Conservation (phyloP, 2,329 filamentous ascomycete species). For the Penicillium sp. region DNA sequence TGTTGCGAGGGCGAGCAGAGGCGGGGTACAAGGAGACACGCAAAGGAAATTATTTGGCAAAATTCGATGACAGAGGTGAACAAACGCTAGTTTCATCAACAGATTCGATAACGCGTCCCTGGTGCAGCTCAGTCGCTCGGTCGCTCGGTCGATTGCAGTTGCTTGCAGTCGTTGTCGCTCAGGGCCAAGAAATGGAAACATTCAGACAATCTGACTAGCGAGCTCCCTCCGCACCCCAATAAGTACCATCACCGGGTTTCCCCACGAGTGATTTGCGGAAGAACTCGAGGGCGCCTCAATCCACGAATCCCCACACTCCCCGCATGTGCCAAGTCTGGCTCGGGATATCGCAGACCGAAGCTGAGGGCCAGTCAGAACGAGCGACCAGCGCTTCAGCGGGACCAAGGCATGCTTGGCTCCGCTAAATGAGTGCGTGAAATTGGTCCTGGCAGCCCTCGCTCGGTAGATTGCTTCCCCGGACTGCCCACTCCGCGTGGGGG, state of each 20-base stretch:
- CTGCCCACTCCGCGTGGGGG: constrained; percentile 1
- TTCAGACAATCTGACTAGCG: not conserved
- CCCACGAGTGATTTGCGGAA: constrained; percentile 20
- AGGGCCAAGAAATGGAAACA: not conserved
- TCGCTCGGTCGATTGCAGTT: not conserved
- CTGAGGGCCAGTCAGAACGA: not conserved
- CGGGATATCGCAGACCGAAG: constrained; percentile 21
- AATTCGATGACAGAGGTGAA: not conserved
- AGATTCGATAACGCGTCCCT: not conserved
- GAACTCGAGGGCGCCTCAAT: constrained; percentile 7
- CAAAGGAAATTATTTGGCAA: not conserved
- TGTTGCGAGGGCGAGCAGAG: not conserved
- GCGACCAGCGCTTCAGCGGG: not conserved
- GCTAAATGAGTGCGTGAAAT: not conserved
- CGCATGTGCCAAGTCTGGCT: constrained; percentile 19
- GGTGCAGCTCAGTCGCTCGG: not conserved
- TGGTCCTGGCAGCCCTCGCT: not conserved
- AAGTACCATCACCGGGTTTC: constrained; percentile 5
- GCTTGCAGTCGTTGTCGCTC: not conserved
- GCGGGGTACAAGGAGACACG: not conserved
- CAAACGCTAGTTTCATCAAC: not conserved
- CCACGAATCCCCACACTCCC: constrained; percentile 9
- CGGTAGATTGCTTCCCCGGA: constrained; percentile 24
- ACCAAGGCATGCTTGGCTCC: not conserved
- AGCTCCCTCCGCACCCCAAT: not conserved